Evolutionary conservation across 2,329 filamentous ascomycete genomes (phyloP), one percentile per base, ranked within the genome.

Genomic region (Aureobasidium sp.): DNA sequence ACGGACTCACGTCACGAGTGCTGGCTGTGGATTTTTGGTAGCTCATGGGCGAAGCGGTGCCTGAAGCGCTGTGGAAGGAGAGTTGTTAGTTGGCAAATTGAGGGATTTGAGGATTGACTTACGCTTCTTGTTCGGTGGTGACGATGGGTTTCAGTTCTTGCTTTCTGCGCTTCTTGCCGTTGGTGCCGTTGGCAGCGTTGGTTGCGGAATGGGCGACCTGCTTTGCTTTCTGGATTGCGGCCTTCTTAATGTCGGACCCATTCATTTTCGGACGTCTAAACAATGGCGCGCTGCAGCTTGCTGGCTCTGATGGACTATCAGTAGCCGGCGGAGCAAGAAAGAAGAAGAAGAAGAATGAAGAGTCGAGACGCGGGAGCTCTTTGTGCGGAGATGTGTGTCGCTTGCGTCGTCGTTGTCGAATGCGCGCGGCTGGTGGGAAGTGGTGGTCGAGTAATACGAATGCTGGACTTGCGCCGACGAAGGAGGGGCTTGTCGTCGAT

Each of bases 81-180:
- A 63, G 62, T 29, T 29, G 49, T 61, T 68, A 68, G 55, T 66
- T 64, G 13, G 39, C 5, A 9, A 16, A 6, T 15, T 9, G 47
- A 15, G 9, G 37, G 44, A 2, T 30, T 8, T 36, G 21, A 9
- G n/a, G 27, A 42, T 39, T 48, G 36, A 76, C 75, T 69, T 68
- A 78, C 76, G 73, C 74, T 73, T 75, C 76, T 76, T 78, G 69
- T 69, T 89, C 86, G 63, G 82, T 88, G 44, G 87, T 90, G 74
- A 90, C 87, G 71, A 90, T 90, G 69, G 88, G 88, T 76, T 89
- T 89, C 67, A 89, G 77, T 66, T 80, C 78, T 59, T 81, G 82
- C 81, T 90, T 90, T 79, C 87, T 86, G 71, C 86, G 82, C 81
- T 90, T 90, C 81, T 89, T 90, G 65, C 78, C 80, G 63, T 67